Conservation (phyloP, 495 filamentous ascomycete genomes). For the Penicillium fimorum region DNA sequence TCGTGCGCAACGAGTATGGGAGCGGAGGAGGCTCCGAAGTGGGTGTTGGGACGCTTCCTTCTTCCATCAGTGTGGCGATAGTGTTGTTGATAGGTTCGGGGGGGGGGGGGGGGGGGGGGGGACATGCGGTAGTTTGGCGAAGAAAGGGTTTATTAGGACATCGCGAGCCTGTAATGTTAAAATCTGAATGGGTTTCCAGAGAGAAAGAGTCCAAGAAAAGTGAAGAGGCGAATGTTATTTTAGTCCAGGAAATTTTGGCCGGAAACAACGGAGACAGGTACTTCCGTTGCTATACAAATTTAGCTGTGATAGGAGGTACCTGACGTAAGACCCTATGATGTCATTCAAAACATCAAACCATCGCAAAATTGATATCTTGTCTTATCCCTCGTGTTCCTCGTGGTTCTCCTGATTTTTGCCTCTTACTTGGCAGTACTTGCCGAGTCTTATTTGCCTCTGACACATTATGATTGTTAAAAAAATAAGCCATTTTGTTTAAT, state of each 20-base stretch:
- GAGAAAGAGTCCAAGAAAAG: not conserved
- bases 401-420: not conserved
- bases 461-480: not conserved
- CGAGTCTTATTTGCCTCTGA: not conserved
- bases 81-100: not conserved
- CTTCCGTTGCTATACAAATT: constrained; percentile 18
- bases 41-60: constrained; percentile 25
- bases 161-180: constrained; percentile 3
- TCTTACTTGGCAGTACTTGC: not conserved
- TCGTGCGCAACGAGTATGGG: constrained; percentile 54
- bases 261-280: constrained; percentile 31
- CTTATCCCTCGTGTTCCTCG: not conserved
- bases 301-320: constrained; percentile 19
- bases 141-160: constrained; percentile 13
- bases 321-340: constrained; percentile 28
- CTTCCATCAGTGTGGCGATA: constrained; percentile 37
- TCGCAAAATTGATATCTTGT: not conserved
- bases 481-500: not conserved
- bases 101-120: too few species aligned
- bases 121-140: not conserved
- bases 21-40: constrained; percentile 49
- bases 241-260: constrained; percentile 6
- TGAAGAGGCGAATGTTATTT: not conserved
- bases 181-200: constrained; percentile 3
- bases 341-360: constrained; percentile 17